These are phyloP conservation scores for Metschnikowia noctiluminum DNA, from an alignment of 805 yeast species.

Conservation along the genomic window DNA sequence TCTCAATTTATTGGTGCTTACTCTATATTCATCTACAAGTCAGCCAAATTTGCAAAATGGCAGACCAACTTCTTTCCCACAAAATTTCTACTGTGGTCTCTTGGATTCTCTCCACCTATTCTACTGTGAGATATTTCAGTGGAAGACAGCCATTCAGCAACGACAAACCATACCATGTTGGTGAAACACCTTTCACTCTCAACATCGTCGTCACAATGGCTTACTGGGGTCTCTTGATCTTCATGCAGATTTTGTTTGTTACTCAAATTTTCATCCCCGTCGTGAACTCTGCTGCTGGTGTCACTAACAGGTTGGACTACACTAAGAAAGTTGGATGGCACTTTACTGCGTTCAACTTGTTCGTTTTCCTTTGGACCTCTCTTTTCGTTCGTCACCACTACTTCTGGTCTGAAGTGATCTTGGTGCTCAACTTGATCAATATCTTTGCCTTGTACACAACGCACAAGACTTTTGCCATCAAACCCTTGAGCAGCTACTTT, in stretches of 20 bases:
- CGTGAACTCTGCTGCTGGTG: constrained; percentile 14
- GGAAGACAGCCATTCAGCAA: constrained; percentile 50
- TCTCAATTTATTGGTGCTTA: not conserved
- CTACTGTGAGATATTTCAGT: constrained; percentile 52
- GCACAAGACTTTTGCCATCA: constrained; percentile 57
- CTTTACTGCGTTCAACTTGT: constrained; percentile 58
- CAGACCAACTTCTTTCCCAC: constrained; percentile 24
- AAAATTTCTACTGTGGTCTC: constrained; percentile 50
- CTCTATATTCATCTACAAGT: not conserved
- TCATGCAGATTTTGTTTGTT: constrained; percentile 52
- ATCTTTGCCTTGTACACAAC: constrained; percentile 51
- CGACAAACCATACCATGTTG: constrained; percentile 48
- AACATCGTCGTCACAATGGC: constrained; percentile 44
- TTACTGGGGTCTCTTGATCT: constrained; percentile 56
- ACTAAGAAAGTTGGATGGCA: constrained; percentile 52
- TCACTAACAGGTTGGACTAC: constrained; percentile 21
- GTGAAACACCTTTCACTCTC: constrained; percentile 70
- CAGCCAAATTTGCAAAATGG: not conserved
- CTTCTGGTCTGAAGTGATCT: constrained; percentile 54
- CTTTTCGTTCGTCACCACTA: constrained; percentile 59
- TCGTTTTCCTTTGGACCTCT: constrained; percentile 61
- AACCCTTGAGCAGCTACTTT: constrained; percentile 50
- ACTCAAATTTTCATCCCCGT: constrained; percentile 41
- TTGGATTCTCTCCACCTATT: constrained; percentile 53
- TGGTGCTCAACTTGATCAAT: constrained; percentile 59